phyloP scores from a whole-genome alignment of 805 yeast species.

The Candida insectorum region DNA sequence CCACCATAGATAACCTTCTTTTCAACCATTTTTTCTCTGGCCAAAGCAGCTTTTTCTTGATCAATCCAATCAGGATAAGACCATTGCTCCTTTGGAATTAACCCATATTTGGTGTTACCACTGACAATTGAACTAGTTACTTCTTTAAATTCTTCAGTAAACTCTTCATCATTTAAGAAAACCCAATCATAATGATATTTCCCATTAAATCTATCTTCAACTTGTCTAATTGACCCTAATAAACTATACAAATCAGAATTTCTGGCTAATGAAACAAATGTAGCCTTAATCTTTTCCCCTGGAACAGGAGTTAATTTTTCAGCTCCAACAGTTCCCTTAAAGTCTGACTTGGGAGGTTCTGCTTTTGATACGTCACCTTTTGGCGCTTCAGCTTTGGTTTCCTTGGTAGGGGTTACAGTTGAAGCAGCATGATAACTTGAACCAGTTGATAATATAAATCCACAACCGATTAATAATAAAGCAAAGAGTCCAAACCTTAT shows the following conservation, averaged over 20 bases:
- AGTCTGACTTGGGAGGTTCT: background rate
- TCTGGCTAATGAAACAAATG: slow-evolving; percentile 78
- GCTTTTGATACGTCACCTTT: background rate
- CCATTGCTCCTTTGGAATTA: slow-evolving; percentile 85
- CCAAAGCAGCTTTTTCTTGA: slow-evolving; percentile 60
- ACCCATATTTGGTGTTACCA: slow-evolving; percentile 76
- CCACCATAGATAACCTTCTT: slow-evolving; percentile 69
- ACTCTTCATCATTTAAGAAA: slow-evolving; percentile 83
- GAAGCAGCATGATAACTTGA: slow-evolving; percentile 21
- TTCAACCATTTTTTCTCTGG: slow-evolving; percentile 55
- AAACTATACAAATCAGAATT: slow-evolving; percentile 66
- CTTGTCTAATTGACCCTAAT: slow-evolving; percentile 62
- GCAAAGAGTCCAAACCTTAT: slow-evolving; percentile 38
- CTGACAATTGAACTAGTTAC: slow-evolving; percentile 66
- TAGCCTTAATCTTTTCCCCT: slow-evolving; percentile 62
- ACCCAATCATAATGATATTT: slow-evolving; percentile 92
- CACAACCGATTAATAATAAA: slow-evolving; percentile 31
- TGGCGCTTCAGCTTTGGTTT: background rate
- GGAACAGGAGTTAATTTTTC: slow-evolving; percentile 18
- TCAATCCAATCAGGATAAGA: slow-evolving; percentile 83
- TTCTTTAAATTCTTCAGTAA: slow-evolving; percentile 74
- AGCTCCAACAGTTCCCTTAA: slow-evolving; percentile 9
- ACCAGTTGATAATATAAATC: slow-evolving; percentile 35
- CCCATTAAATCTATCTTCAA: slow-evolving; percentile 86
- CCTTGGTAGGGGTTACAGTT: background rate